phyloP scores from a whole-genome alignment of 805 yeast species.

The Starmerella stigmatis region DNA sequence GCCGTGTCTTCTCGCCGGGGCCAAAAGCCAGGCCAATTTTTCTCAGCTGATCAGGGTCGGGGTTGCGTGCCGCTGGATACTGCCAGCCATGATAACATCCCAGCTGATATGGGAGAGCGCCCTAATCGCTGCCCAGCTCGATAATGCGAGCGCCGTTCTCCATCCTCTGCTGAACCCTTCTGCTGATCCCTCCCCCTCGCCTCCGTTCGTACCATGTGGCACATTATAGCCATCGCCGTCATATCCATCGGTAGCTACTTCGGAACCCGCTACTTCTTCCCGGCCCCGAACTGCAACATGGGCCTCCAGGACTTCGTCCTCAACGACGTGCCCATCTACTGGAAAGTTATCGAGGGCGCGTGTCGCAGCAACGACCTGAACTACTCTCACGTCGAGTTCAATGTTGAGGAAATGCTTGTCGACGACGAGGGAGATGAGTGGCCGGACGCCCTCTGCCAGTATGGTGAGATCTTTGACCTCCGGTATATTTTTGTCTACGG shows the following conservation, averaged over 20 bases:
- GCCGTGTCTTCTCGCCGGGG: neutral
- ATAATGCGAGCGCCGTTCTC: neutral
- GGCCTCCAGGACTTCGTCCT: conserved; percentile 18
- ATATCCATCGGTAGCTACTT: conserved; percentile 5
- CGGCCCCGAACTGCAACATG: conserved; percentile 10
- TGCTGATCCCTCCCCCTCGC: too few species aligned
- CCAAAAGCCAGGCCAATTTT: neutral
- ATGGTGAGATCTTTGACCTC: neutral
- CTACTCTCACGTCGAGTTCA: conserved; percentile 8
- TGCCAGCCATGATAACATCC: neutral
- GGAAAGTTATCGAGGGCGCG: conserved; percentile 17
- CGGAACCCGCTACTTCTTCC: conserved; percentile 7
- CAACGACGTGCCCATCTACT: conserved; percentile 14
- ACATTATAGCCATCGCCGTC: neutral
- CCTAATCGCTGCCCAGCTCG: neutral
- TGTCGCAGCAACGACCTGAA: conserved; percentile 13
- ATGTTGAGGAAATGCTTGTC: conserved; percentile 9
- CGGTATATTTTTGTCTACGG: conserved; percentile 15
- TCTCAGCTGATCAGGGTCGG: conserved; percentile 1
- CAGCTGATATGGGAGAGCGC: neutral
- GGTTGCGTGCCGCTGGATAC: neutral
- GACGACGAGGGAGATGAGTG: conserved; percentile 7
- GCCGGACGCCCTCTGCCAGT: conserved; percentile 15
- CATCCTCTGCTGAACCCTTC: too few species aligned
- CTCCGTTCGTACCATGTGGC: conserved; percentile 5